These are phyloP conservation scores for Podila verticillata DNA, from an alignment of 192 early-diverging fungal genomes.

Conservation along the genomic window DNA sequence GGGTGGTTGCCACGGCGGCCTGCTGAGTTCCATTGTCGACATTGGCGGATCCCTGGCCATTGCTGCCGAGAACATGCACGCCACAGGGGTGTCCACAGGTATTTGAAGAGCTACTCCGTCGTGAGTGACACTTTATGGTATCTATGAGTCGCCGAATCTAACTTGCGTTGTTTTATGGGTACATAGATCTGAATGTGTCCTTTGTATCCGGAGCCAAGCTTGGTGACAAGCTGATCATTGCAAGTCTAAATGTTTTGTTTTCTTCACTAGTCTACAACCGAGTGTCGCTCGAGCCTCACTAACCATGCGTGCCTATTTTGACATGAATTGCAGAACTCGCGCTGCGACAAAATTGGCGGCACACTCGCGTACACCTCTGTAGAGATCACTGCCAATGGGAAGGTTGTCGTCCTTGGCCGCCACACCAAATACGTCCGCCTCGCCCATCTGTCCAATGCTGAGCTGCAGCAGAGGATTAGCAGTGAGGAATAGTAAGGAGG, in stretches of 20 bases:
- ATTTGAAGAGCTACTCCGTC: neutral
- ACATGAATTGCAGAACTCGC: constrained; percentile 43
- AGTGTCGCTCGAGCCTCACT: neutral
- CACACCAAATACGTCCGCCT: constrained; percentile 65
- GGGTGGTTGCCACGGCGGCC: constrained; percentile 58
- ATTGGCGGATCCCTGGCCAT: constrained; percentile 66
- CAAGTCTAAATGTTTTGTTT: constrained; percentile 16
- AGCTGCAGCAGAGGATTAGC: constrained; percentile 2
- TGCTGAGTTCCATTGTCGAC: constrained; percentile 62
- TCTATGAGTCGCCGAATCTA: too few relatives aligned
- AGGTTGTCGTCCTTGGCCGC: constrained; percentile 57
- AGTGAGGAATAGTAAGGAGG: neutral
- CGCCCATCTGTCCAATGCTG: constrained; percentile 38
- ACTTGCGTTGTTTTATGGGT: neutral
- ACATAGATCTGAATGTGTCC: constrained; percentile 59
- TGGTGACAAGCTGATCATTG: constrained; percentile 56
- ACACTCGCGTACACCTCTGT: constrained; percentile 62
- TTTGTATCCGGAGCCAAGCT: constrained; percentile 59
- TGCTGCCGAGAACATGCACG: constrained; percentile 56
- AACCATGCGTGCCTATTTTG: neutral
- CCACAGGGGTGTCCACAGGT: constrained; percentile 65
- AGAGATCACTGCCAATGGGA: constrained; percentile 54
- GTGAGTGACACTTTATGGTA: neutral
- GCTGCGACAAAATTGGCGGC: constrained; percentile 62
- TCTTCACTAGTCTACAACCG: neutral